Percentiles rank a stretch among this genome's conserved stretches.
Evolutionary conservation across 176 grass and related monocot species (phyloP).

Genomic region (Areca catechu): DNA sequence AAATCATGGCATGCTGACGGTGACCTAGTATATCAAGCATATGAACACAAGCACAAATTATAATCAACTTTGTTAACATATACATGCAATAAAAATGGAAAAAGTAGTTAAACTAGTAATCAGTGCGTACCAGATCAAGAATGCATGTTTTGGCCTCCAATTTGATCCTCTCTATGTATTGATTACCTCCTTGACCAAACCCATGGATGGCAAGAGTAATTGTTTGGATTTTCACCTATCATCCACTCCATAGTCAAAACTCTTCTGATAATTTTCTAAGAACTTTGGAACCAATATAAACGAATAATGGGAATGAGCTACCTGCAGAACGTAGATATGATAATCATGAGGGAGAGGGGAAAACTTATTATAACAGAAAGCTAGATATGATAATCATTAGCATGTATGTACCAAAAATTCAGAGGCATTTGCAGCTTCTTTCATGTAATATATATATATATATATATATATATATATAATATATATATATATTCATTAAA

Average conservation of each 20-base stretch:
- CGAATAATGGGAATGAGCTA: constrained; percentile 67
- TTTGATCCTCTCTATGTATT: constrained; percentile 40
- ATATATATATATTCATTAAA: too few species aligned
- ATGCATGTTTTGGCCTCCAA: constrained; percentile 53
- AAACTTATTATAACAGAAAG: too few species aligned
- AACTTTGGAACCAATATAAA: constrained; percentile 88
- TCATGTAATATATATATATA: too few species aligned
- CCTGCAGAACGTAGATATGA: constrained; percentile 29
- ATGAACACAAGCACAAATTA: too few species aligned
- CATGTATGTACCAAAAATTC: too few species aligned
- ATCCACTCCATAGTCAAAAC: constrained; percentile 95
- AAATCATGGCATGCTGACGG: too few species aligned
- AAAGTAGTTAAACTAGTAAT: not conserved
- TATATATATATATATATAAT: too few species aligned
- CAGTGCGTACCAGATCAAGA: constrained; percentile 76
- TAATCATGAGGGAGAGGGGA: too few species aligned
- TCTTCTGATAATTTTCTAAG: constrained; percentile 61
- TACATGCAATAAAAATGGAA: too few species aligned
- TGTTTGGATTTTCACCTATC: constrained; percentile 61
- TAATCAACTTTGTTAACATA: not conserved
- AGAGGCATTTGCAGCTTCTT: too few species aligned
- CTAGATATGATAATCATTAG: constrained; percentile 7
- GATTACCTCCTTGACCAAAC: constrained; percentile 13
- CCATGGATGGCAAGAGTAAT: constrained; percentile 72
- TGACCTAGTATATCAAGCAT: too few species aligned